Evolutionary conservation across 1,284 basidiomycete species (phyloP), one percentile per base, ranked within the genome.

Genomic region (Stygiomarasmius scandens): DNA sequence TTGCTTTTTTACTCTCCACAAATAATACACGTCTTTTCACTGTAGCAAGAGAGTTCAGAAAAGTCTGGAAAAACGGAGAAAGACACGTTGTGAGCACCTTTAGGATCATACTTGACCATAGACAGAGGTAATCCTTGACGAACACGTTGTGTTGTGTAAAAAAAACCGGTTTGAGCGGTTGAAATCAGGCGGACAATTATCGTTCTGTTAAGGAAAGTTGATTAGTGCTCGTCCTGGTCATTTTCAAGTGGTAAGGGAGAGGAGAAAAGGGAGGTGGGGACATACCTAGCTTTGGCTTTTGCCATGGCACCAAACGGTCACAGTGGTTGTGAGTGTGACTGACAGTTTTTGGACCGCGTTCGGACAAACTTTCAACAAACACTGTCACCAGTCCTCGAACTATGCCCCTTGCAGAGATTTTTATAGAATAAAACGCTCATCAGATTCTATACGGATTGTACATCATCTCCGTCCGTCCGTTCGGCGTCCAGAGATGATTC

Each of bases 91-190:
- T 9, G 72, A 86, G 62, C 69, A 93, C 93, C 92, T 71, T 79
- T 77, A 1, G 93, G 93, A 68, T 96, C 93, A 72, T 95, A 96
- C 74, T 96, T 95, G 66, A 95, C 89, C 36, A 90, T 87, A 34
- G 89, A 85, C 56, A 96, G 76, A 71, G 83, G 89, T 22, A 90
- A 84, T 3, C 84, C 87, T 65, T 84, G 72, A 29, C 93, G 81
- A 49, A 88, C 74, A 22, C 93, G 82, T 63, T 86, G 82, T 2
- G 89, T 90, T 10, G 92, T 92, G 74, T 95, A 96, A 73, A 95
- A 95, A 76, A 84, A 94, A 16, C 93, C 93, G 1, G 93, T 95
- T 71, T 93, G 89, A 1, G 93, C 93, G 1, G 92, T 93, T 14
- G 93, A 95, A 55, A 95, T 86, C 64, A 96, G 80, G 51, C 92